Conservation (phyloP, 352 stramenopile species). For the Phytophthora cactorum region DNA sequence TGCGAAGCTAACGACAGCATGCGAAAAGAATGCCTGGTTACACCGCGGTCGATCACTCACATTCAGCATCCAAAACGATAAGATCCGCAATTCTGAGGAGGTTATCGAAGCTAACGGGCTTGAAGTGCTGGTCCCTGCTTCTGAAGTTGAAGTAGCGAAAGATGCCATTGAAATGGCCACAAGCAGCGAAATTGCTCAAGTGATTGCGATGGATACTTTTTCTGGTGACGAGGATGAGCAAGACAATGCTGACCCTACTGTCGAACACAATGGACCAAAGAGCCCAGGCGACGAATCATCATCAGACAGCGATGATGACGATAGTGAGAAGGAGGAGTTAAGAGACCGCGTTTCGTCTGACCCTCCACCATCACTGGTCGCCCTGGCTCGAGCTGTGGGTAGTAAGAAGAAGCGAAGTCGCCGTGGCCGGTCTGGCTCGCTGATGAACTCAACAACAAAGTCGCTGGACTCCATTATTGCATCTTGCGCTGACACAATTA, state of each 20-base stretch:
- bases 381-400: conserved; percentile 31
- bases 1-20: conserved; percentile 46
- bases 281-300: conserved; percentile 23
- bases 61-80: conserved; percentile 42
- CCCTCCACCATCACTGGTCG: conserved; percentile 38
- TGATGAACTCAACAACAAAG: conserved; percentile 68
- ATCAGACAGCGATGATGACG: conserved; percentile 35
- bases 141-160: conserved; percentile 33
- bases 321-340: conserved; percentile 47
- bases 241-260: conserved; percentile 25
- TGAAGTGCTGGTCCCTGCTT: conserved; percentile 18
- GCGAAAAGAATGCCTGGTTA: conserved; percentile 60
- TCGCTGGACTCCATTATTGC: conserved; percentile 78
- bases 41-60: conserved; percentile 52
- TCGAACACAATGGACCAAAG: conserved; percentile 31
- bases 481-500: conserved; percentile 57
- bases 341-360: conserved; percentile 69
- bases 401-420: conserved; percentile 51
- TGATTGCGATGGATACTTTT: conserved; percentile 63
- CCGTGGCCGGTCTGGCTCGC: conserved; percentile 57
- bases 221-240: conserved; percentile 46
- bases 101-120: conserved; percentile 23
- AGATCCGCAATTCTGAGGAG: conserved; percentile 26
- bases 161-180: conserved; percentile 80
- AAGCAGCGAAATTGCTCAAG: conserved; percentile 76